These are phyloP conservation scores for Tylopilus balloui DNA, from an alignment of 768 basidiomycete species.

Conservation along the genomic window DNA sequence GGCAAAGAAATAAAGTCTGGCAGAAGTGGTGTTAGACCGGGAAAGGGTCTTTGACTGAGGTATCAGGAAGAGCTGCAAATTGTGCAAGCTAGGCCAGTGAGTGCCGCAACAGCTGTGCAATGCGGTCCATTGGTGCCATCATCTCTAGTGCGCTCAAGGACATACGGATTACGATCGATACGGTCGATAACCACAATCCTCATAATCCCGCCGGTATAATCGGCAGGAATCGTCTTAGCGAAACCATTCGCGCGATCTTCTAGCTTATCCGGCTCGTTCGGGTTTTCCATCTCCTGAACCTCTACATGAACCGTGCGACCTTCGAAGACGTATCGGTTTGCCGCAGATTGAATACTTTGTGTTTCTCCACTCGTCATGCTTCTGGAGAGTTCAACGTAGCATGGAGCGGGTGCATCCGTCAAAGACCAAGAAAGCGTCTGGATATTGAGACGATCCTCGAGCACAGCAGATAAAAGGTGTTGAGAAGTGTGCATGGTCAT, in stretches of 20 bases:
- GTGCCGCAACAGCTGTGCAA: constrained; percentile 70
- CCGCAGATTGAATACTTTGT: constrained; percentile 51
- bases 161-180: constrained; percentile 76
- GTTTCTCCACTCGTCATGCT: constrained; percentile 64
- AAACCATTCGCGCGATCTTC: constrained; percentile 48
- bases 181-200: constrained; percentile 82
- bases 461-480: constrained; percentile 76
- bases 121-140: background rate
- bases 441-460: constrained; percentile 58
- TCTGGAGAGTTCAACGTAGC: constrained; percentile 74
- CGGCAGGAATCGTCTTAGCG: constrained; percentile 55
- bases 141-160: constrained; percentile 2
- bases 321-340: constrained; percentile 66
- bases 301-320: constrained; percentile 68
- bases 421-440: constrained; percentile 83
- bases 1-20: constrained; percentile 76
- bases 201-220: constrained; percentile 73
- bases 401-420: constrained; percentile 59
- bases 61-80: constrained; percentile 66
- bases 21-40: constrained; percentile 56
- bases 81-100: constrained; percentile 73
- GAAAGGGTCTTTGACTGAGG: constrained; percentile 65
- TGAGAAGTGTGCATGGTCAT: constrained; percentile 86
- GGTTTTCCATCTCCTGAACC: constrained; percentile 58
- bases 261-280: constrained; percentile 31